Percentiles rank a stretch among this genome's conserved stretches.
phyloP scores from a whole-genome alignment of 177 flowering plant genomes.

The Tripterygium wilfordii region DNA sequence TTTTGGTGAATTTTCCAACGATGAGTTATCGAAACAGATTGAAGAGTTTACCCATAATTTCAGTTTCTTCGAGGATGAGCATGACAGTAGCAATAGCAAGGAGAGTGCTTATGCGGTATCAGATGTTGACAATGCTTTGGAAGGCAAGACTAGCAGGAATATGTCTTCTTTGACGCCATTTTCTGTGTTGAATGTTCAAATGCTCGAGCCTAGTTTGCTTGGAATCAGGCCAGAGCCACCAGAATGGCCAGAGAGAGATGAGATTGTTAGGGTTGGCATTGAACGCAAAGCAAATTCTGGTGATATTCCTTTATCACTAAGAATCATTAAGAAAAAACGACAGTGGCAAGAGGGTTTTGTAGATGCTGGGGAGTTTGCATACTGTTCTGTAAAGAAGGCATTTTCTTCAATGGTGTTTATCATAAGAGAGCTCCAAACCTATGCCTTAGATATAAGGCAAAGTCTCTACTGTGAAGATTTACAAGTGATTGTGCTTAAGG shows the following conservation, averaged over 20 bases:
- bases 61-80: conserved; percentile 19
- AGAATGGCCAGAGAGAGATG: conserved; percentile 30
- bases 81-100: neutral
- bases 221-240: conserved; percentile 30
- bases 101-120: neutral
- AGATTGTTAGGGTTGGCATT: conserved; percentile 13
- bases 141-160: neutral
- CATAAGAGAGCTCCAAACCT: conserved; percentile 30
- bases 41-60: conserved; percentile 40
- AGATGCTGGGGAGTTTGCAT: conserved; percentile 9
- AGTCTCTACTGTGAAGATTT: conserved; percentile 22
- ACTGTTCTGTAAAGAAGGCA: conserved; percentile 31
- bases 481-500: conserved; percentile 10
- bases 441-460: conserved; percentile 24
- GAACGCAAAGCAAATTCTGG: conserved; percentile 33
- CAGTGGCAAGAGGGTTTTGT: conserved; percentile 12
- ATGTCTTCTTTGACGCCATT: neutral
- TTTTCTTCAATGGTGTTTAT: conserved; percentile 35
- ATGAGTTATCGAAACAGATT: conserved; percentile 42
- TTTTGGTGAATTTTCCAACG: conserved; percentile 45
- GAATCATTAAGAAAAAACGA: conserved; percentile 36
- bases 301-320: conserved; percentile 35
- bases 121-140: neutral
- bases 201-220: conserved; percentile 26
- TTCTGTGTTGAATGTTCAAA: conserved; percentile 14